phyloP scores from a whole-genome alignment of 805 yeast species.

The Cyberlindnera mycetangii region DNA sequence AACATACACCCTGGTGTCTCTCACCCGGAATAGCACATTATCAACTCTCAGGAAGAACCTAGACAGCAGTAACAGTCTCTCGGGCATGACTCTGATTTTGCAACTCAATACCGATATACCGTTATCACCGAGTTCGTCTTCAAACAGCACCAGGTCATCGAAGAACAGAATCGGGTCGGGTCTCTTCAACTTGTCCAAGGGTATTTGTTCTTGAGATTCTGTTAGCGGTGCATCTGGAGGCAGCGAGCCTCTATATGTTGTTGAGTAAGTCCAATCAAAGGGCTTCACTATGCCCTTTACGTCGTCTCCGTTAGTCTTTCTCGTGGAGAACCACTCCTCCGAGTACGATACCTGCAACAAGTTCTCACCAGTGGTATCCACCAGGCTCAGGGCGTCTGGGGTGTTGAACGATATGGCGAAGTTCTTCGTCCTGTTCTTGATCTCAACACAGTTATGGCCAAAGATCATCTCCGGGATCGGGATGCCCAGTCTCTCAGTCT shows the following conservation, averaged over 20 bases:
- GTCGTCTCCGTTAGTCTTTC: constrained; percentile 35
- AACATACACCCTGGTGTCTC: constrained; percentile 81
- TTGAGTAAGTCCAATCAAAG: constrained; percentile 95
- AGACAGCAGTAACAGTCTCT: constrained; percentile 67
- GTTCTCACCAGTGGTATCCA: constrained; percentile 49
- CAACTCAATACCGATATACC: constrained; percentile 79
- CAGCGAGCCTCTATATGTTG: constrained; percentile 67
- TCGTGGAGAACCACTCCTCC: constrained; percentile 64
- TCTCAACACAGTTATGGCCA: constrained; percentile 69
- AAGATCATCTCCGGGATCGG: constrained; percentile 98
- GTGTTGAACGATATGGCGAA: constrained; percentile 68
- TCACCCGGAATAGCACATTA: constrained; percentile 76
- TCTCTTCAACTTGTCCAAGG: constrained; percentile 61
- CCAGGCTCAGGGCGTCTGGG: constrained; percentile 65
- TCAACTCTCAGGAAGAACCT: constrained; percentile 88
- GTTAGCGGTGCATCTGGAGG: constrained; percentile 15
- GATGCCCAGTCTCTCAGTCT: constrained; percentile 55
- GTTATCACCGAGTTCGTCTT: constrained; percentile 95
- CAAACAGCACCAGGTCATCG: constrained; percentile 85
- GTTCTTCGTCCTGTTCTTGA: constrained; percentile 39
- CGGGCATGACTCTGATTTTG: constrained; percentile 86
- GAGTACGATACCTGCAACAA: constrained; percentile 79
- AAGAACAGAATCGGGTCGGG: constrained; percentile 87
- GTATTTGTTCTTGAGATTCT: constrained; percentile 46
- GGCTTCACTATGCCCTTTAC: constrained; percentile 69